A percentile compares a stretch with the other conserved stretches of the same genome.
Conservation (phyloP, 371 early-diverging fungal genomes). For the Funneliformis caledonium region DNA sequence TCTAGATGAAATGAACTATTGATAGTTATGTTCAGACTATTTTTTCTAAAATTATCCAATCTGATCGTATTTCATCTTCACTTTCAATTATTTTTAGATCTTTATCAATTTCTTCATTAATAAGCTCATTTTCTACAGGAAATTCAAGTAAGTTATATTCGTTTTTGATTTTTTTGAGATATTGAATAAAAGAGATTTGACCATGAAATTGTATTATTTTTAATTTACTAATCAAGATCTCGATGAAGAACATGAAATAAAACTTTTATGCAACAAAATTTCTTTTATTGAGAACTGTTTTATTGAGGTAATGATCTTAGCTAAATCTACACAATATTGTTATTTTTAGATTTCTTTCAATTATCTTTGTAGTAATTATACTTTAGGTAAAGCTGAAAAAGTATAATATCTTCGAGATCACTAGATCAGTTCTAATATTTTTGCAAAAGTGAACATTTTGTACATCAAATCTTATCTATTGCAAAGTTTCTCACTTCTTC, state of each 20-base stretch:
- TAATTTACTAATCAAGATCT: neutral
- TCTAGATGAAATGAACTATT: neutral
- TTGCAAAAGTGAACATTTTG: too few relatives aligned
- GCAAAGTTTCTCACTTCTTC: too few relatives aligned
- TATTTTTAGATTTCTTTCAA: neutral
- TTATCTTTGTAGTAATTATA: too few relatives aligned
- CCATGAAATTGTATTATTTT: neutral
- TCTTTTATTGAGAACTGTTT: neutral
- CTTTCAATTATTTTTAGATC: neutral
- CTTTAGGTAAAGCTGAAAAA: too few relatives aligned
- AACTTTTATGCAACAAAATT: neutral
- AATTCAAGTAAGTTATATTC: neutral
- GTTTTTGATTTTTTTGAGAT: neutral
- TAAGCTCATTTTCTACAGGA: neutral
- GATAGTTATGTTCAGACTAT: neutral
- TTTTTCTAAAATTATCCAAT: neutral
- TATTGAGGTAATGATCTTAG: neutral
- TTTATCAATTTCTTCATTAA: neutral
- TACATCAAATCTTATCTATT: too few relatives aligned
- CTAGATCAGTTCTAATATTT: too few relatives aligned
- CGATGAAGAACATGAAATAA: neutral
- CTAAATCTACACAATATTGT: conserved; percentile 11
- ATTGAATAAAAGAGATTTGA: neutral
- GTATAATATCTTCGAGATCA: too few relatives aligned
- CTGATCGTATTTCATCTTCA: neutral